Percentiles rank a stretch among this genome's conserved stretches.
These are phyloP conservation scores for Ceratocystis papillata DNA, from an alignment of 2,329 filamentous ascomycete genomes.

Conservation along the genomic window DNA sequence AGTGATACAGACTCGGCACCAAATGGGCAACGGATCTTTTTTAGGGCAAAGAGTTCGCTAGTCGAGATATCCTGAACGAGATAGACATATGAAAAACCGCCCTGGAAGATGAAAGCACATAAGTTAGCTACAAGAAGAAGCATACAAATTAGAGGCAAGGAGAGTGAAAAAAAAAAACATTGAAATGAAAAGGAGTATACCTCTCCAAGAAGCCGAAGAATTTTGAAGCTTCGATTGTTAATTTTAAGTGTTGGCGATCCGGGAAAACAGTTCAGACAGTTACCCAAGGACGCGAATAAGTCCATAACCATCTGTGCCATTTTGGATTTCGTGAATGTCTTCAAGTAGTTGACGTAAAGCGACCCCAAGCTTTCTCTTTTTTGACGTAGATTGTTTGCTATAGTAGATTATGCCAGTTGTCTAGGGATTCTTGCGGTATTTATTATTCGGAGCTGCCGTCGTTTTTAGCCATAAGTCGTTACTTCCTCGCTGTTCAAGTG, in stretches of 20 bases:
- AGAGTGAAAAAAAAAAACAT: conserved; percentile 21
- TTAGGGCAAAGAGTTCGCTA: conserved; percentile 80
- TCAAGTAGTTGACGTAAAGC: not conserved
- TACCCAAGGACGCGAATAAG: conserved; percentile 79
- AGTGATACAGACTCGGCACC: conserved; percentile 90
- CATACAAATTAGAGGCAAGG: conserved; percentile 14
- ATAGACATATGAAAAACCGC: conserved; percentile 98
- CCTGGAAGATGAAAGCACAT: conserved; percentile 39
- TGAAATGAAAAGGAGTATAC: conserved; percentile 35
- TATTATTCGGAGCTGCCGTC: not conserved
- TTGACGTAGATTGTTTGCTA: not conserved
- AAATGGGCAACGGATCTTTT: conserved; percentile 98
- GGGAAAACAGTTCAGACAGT: conserved; percentile 94
- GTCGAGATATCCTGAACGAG: conserved; percentile 84
- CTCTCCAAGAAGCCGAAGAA: conserved; percentile 84
- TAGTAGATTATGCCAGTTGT: not conserved
- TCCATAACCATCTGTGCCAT: conserved; percentile 84
- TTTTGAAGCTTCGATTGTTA: conserved; percentile 91
- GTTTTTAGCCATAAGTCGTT: not conserved
- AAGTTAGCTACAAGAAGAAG: not conserved
- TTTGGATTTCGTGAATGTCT: conserved; percentile 21
- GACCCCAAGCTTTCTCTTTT: not conserved
- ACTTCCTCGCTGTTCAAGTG: not conserved
- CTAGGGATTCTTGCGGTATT: not conserved
- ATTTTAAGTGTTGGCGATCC: conserved; percentile 89